Percentiles rank a stretch among this genome's conserved stretches.
phyloP scores from a whole-genome alignment of 1,284 basidiomycete species.

The Chalciporus sp. region DNA sequence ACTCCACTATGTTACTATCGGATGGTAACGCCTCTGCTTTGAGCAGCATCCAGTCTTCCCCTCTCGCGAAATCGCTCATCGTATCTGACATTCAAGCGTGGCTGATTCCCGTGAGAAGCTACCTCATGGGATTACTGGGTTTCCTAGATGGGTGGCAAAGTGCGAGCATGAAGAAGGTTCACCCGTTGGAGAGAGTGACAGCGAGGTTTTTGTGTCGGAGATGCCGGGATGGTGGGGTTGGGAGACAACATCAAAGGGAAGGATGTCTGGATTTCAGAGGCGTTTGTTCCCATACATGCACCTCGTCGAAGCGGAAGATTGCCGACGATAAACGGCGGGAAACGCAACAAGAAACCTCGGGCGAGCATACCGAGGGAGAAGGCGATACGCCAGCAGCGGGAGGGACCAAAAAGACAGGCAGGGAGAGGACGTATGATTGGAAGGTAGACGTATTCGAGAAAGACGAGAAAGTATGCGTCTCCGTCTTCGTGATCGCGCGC shows the following conservation, averaged over 20 bases:
- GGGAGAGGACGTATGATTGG: constrained; percentile 45
- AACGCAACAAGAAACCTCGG: background rate
- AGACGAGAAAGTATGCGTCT: constrained; percentile 52
- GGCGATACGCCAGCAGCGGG: constrained; percentile 8
- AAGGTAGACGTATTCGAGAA: constrained; percentile 50
- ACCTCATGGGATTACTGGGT: constrained; percentile 51
- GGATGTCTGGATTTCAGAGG: constrained; percentile 55
- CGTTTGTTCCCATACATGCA: constrained; percentile 61
- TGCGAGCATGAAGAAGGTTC: constrained; percentile 46
- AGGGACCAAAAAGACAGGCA: constrained; percentile 10
- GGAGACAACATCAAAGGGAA: constrained; percentile 37
- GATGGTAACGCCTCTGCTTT: constrained; percentile 15
- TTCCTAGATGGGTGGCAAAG: constrained; percentile 48
- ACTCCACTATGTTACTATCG: constrained; percentile 7
- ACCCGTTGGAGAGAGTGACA: constrained; percentile 58
- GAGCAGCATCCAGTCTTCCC: constrained; percentile 30
- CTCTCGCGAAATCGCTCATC: constrained; percentile 43
- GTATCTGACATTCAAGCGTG: constrained; percentile 50
- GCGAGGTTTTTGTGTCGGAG: constrained; percentile 58
- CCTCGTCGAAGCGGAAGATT: background rate
- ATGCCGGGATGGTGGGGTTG: constrained; percentile 43
- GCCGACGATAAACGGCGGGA: background rate
- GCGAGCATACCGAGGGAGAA: background rate
- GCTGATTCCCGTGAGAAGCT: constrained; percentile 43
- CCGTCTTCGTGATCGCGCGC: background rate